Conservation (phyloP, 192 early-diverging fungal genomes). For the Borealophlyctis nickersoniae region DNA sequence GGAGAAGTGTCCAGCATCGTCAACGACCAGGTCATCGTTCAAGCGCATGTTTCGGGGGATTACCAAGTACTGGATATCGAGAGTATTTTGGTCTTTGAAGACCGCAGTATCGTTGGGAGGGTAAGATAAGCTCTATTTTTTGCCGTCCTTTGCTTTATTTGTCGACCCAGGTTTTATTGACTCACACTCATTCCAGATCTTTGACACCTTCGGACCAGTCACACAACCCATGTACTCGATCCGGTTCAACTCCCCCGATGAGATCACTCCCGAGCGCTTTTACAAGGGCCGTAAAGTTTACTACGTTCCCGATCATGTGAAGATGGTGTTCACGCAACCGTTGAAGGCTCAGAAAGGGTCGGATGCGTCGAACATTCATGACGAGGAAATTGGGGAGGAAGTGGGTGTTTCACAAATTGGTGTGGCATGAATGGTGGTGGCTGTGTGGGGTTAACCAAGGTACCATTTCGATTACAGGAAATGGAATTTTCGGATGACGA, state of each 20-base stretch:
- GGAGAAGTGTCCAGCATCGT: constrained; percentile 72
- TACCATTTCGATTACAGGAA: constrained; percentile 42
- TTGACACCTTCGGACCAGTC: constrained; percentile 93
- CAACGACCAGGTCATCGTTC: constrained; percentile 68
- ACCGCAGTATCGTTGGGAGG: constrained; percentile 42
- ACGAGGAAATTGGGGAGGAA: constrained; percentile 82
- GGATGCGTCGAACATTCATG: constrained; percentile 89
- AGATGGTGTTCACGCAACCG: constrained; percentile 61
- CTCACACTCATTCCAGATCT: constrained; percentile 44
- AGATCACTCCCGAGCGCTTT: constrained; percentile 47
- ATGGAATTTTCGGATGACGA: constrained; percentile 97
- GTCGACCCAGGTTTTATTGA: constrained; percentile 10
- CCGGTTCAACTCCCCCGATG: constrained; percentile 61
- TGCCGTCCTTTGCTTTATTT: neutral
- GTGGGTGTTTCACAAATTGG: constrained; percentile 33
- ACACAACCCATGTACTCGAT: constrained; percentile 77
- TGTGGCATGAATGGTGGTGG: neutral
- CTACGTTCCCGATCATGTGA: constrained; percentile 57
- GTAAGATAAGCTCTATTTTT: too few relatives aligned
- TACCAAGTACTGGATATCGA: constrained; percentile 71
- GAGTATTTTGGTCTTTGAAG: constrained; percentile 62
- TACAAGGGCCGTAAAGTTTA: constrained; percentile 47
- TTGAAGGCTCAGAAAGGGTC: constrained; percentile 72
- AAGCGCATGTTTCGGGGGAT: constrained; percentile 45
- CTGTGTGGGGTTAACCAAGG: neutral